Conservation (phyloP, 139 green algal species). For the Tetradesmus obliquus region DNA sequence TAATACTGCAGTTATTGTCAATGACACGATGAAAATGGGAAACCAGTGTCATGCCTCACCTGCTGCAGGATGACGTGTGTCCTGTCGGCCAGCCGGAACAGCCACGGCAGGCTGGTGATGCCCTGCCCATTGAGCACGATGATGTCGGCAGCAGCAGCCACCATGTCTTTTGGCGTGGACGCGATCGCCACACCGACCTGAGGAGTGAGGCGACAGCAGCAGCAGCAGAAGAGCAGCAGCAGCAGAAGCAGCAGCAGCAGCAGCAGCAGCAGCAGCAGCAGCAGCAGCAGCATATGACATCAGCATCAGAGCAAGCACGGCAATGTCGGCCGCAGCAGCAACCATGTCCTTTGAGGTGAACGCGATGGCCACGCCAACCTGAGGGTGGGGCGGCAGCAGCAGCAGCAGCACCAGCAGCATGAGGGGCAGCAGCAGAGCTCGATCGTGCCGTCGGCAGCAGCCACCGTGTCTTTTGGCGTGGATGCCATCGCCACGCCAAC, state of each 20-base stretch:
- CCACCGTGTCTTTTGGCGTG: background rate
- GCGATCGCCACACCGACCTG: conserved; percentile 78
- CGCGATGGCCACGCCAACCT: conserved; percentile 79
- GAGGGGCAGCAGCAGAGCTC: background rate
- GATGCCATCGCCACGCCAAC: background rate
- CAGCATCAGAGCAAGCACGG: background rate
- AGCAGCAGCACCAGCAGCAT: background rate
- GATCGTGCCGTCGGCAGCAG: background rate
- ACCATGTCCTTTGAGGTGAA: conserved; percentile 73
- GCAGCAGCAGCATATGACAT: background rate
- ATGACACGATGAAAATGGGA: no score
- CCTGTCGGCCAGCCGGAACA: conserved; percentile 71
- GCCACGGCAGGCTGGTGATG: conserved; percentile 79
- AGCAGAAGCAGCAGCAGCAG: background rate
- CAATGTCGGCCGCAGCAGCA: conserved; percentile 79
- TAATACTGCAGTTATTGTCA: no score
- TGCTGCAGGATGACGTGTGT: conserved; percentile 69
- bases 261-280: background rate
- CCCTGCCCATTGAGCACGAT: conserved; percentile 83
- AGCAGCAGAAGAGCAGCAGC: background rate
- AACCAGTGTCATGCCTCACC: conserved; percentile 1
- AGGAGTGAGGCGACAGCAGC: background rate
- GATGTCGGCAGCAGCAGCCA: conserved; percentile 82
- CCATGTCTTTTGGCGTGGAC: conserved; percentile 70
- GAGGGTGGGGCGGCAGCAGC: background rate